Conservation (phyloP, 257 asterid genomes). For the Gynochthodes officinalis region DNA sequence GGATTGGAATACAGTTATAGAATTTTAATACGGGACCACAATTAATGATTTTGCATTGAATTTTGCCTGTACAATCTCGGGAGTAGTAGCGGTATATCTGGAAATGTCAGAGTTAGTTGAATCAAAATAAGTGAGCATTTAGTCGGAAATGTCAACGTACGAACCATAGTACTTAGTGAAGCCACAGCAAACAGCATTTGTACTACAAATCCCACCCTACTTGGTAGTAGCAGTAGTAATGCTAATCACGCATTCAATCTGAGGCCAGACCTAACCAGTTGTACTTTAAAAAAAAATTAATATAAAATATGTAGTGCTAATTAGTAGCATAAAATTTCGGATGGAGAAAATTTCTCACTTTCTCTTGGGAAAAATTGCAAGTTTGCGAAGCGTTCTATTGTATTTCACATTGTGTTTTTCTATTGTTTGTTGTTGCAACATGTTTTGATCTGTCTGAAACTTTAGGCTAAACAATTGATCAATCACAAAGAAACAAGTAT, state of each 20-base stretch:
- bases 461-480: no score
- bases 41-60: conserved; percentile 23
- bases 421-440: no score
- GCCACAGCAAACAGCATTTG: background rate
- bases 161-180: background rate
- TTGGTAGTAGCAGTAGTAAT: conserved; percentile 5
- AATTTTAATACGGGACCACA: conserved; percentile 1
- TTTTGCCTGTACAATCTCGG: conserved; percentile 22
- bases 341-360: no score
- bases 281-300: no score
- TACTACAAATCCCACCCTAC: background rate
- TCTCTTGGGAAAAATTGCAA: no score
- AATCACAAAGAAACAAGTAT: no score
- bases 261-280: conserved; percentile 18
- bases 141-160: conserved; percentile 27
- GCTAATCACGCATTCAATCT: conserved; percentile 22
- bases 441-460: no score
- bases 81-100: conserved; percentile 19
- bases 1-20: conserved; percentile 25
- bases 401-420: no score
- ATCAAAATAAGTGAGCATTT: conserved; percentile 30
- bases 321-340: no score
- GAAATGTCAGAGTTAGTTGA: conserved; percentile 35
- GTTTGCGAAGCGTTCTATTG: no score
- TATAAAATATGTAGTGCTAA: no score